phyloP scores from a whole-genome alignment of 2,329 filamentous ascomycete genomes.

The Parastagonospora avenae region DNA sequence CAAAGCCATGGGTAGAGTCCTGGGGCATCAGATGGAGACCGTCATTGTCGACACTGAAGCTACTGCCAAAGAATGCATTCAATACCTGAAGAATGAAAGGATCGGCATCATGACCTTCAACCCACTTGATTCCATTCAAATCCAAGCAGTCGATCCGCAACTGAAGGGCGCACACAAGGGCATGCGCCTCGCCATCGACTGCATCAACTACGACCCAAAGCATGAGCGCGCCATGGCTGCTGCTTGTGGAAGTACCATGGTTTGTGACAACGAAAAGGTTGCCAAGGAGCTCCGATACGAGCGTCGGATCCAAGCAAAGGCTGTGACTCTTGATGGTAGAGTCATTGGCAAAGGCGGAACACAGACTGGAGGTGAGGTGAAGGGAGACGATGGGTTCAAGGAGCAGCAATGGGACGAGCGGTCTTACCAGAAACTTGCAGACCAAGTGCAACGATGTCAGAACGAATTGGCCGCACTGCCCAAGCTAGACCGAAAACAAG shows the following conservation, averaged over 20 bases:
- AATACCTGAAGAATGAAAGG: constrained; percentile 89
- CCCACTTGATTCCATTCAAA: constrained; percentile 95
- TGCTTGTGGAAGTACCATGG: constrained; percentile 91
- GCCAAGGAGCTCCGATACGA: constrained; percentile 91
- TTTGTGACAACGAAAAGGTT: constrained; percentile 85
- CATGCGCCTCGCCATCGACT: constrained; percentile 88
- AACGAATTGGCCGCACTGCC: constrained; percentile 81
- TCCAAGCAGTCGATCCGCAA: constrained; percentile 86
- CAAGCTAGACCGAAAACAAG: constrained; percentile 73
- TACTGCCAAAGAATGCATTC: constrained; percentile 90
- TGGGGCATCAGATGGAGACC: constrained; percentile 91
- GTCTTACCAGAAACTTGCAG: constrained; percentile 83
- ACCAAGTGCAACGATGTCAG: constrained; percentile 74
- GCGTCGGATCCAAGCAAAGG: constrained; percentile 84
- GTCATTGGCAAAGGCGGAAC: constrained; percentile 95
- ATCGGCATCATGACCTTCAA: constrained; percentile 91
- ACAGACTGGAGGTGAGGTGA: constrained; percentile 92
- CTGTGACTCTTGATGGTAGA: constrained; percentile 91
- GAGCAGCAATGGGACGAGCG: constrained; percentile 88
- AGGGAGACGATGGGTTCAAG: constrained; percentile 65
- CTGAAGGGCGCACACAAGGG: constrained; percentile 87
- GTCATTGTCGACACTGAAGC: constrained; percentile 96
- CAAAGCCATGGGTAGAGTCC: constrained; percentile 87
- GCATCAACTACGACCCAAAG: constrained; percentile 87
- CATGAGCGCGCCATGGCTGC: constrained; percentile 93